Evolutionary conservation across 164 flowering plant genomes (phyloP).

Genomic region (Vitis cinerea): DNA sequence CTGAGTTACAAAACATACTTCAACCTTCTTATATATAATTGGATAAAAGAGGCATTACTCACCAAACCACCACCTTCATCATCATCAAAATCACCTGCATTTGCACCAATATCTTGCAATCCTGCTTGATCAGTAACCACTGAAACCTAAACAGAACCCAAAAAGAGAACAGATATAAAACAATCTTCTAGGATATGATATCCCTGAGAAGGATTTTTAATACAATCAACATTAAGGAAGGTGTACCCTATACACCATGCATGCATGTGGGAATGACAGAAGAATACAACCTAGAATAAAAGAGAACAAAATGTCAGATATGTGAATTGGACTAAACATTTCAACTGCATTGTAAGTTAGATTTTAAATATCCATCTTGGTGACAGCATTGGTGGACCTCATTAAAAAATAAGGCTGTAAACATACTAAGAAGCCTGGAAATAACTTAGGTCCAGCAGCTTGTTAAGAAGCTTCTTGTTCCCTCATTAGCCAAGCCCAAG

Average conservation of each 20-base stretch:
- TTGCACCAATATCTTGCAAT: slow-evolving; percentile 66
- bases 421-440: too few species aligned
- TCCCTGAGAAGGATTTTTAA: neutral
- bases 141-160: slow-evolving; percentile 57
- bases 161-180: neutral
- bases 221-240: neutral
- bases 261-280: neutral
- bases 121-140: slow-evolving; percentile 85
- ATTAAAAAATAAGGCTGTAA: neutral
- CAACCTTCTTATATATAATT: neutral
- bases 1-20: too few species aligned
- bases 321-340: neutral
- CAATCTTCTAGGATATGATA: neutral
- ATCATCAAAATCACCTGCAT: slow-evolving; percentile 87
- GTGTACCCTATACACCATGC: neutral
- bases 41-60: slow-evolving; percentile 25
- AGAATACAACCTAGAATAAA: neutral
- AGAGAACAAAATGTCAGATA: neutral
- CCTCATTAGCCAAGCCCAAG: too few species aligned
- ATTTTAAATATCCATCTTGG: neutral
- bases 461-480: too few species aligned
- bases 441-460: too few species aligned
- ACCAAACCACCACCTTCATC: slow-evolving; percentile 97
- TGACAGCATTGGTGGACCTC: neutral
- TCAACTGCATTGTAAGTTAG: neutral